Evolutionary conservation across 225 moss, liverwort and hornwort genomes (phyloP).

Genomic region (Straminergon stramineum): DNA sequence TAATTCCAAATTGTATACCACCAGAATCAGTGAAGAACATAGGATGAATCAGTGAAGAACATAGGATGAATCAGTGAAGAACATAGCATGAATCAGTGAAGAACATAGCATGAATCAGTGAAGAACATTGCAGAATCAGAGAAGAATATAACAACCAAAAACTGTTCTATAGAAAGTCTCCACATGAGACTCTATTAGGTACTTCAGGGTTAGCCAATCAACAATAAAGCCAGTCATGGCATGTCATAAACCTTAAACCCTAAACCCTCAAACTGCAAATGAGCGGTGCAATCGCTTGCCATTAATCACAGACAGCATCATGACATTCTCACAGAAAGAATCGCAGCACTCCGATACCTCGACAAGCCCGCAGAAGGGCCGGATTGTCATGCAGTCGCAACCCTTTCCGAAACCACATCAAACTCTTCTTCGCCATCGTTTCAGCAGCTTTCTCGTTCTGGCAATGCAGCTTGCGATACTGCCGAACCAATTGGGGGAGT

Average conservation of each 20-base stretch:
- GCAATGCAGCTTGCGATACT: neutral
- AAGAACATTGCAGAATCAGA: neutral
- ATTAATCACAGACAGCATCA: neutral
- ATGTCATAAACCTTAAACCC: neutral
- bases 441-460: neutral
- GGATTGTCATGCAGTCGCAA: conserved; percentile 94
- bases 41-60: neutral
- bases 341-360: conserved; percentile 5
- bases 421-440: conserved; percentile 30
- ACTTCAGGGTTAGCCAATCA: neutral
- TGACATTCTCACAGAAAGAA: neutral
- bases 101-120: neutral
- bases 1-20: neutral
- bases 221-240: neutral
- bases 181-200: neutral
- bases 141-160: neutral
- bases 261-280: neutral
- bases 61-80: neutral
- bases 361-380: conserved; percentile 58
- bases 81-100: neutral
- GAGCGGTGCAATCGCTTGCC: neutral
- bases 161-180: neutral
- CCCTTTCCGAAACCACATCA: conserved; percentile 96
- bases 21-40: neutral
- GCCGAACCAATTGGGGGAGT: neutral